A percentile compares a stretch with the other conserved stretches of the same genome.
These are phyloP conservation scores for Tilletia indica DNA, from an alignment of 1,284 basidiomycete species.

Conservation along the genomic window DNA sequence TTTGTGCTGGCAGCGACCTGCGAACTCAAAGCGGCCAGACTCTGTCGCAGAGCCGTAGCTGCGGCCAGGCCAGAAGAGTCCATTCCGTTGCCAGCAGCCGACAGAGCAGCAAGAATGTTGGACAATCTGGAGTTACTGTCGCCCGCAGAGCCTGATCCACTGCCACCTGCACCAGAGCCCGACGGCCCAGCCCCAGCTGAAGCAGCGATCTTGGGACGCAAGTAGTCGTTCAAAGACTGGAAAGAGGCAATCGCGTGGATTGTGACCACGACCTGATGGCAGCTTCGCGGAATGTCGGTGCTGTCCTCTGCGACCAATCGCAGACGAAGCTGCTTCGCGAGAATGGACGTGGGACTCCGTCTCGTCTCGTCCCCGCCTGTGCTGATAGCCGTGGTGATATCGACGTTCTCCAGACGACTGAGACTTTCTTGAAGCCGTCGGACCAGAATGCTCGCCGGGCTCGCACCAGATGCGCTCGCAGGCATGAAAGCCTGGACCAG, in stretches of 20 bases:
- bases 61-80: constrained; percentile 28
- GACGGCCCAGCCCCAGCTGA: constrained; percentile 21
- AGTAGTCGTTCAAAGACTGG: constrained; percentile 49
- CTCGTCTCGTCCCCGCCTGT: constrained; percentile 35
- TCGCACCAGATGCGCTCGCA: constrained; percentile 23
- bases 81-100: constrained; percentile 62
- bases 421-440: constrained; percentile 48
- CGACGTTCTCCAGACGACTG: constrained; percentile 48
- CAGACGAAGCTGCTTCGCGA: constrained; percentile 47
- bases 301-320: constrained; percentile 48
- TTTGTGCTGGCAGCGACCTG: neutral
- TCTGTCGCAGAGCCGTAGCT: constrained; percentile 9
- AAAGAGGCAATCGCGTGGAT: constrained; percentile 54
- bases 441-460: constrained; percentile 34
- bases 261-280: constrained; percentile 47
- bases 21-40: constrained; percentile 7
- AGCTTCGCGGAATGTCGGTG: constrained; percentile 40
- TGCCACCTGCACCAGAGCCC: constrained; percentile 69
- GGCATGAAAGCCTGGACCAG: constrained; percentile 37
- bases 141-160: constrained; percentile 64
- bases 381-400: constrained; percentile 42
- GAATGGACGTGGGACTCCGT: constrained; percentile 37
- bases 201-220: constrained; percentile 48
- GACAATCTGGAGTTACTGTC: constrained; percentile 66
- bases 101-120: constrained; percentile 84